These are phyloP conservation scores for Pseudopediastrum boryanum DNA, from an alignment of 139 green algal species.

Conservation along the genomic window DNA sequence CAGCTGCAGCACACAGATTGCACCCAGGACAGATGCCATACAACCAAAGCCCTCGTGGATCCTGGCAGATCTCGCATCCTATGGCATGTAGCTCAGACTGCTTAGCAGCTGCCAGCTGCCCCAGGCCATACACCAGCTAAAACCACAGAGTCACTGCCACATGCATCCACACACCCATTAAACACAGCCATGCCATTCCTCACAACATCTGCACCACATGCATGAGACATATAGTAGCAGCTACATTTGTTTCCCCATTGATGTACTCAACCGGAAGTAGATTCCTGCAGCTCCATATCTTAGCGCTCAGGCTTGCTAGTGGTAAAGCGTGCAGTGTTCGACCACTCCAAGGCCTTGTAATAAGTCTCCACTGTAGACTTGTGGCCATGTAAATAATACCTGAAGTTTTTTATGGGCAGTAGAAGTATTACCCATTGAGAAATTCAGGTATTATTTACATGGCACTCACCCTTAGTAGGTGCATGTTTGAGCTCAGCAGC, in stretches of 20 bases:
- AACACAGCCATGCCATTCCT: background rate
- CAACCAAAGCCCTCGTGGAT: slow-evolving; percentile 20
- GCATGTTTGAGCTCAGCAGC: slow-evolving; percentile 34
- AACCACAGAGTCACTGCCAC: too few relatives aligned
- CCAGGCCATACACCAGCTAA: too few relatives aligned
- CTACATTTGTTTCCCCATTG: slow-evolving; percentile 21
- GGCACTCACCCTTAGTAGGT: slow-evolving; percentile 31
- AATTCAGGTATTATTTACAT: too few relatives aligned
- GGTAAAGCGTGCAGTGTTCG: slow-evolving; percentile 21
- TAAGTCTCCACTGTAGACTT: slow-evolving; percentile 19
- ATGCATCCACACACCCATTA: background rate
- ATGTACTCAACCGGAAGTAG: slow-evolving; percentile 37
- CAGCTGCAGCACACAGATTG: slow-evolving; percentile 9
- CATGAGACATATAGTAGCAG: slow-evolving; percentile 27
- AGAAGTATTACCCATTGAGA: slow-evolving; percentile 33
- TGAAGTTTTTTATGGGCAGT: slow-evolving; percentile 32
- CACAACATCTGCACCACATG: background rate
- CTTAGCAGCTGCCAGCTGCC: background rate
- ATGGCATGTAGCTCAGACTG: slow-evolving; percentile 13
- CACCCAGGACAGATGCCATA: slow-evolving; percentile 35
- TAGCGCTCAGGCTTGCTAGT: slow-evolving; percentile 33
- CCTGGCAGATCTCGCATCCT: background rate
- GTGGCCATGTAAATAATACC: slow-evolving; percentile 28
- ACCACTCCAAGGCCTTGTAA: slow-evolving; percentile 29
- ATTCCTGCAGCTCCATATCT: slow-evolving; percentile 33